phyloP scores from a whole-genome alignment of 805 yeast genomes.

The Lipomyces yamadae region DNA sequence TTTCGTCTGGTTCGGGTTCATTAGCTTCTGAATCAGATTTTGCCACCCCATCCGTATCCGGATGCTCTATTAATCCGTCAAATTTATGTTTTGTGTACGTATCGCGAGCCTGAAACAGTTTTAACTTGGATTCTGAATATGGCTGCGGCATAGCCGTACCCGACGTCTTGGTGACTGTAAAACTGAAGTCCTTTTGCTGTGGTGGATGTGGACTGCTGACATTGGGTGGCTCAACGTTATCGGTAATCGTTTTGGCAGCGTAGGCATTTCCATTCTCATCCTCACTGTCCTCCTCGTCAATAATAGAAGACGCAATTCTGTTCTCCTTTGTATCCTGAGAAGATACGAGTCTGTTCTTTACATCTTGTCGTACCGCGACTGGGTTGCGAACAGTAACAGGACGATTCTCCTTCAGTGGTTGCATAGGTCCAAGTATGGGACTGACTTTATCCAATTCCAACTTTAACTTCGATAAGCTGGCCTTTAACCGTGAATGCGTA shows the following conservation, averaged over 20 bases:
- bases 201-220: slow-evolving; percentile 33
- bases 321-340: background rate
- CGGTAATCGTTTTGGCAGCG: background rate
- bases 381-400: background rate
- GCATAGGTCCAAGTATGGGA: slow-evolving; percentile 23
- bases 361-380: background rate
- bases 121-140: slow-evolving; percentile 34
- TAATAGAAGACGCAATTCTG: background rate
- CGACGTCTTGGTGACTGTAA: slow-evolving; percentile 10
- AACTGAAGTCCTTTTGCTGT: slow-evolving; percentile 26
- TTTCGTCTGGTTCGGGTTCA: slow-evolving; percentile 1
- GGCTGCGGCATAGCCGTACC: slow-evolving; percentile 1
- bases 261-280: background rate
- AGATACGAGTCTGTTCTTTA: background rate
- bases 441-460: slow-evolving; percentile 28
- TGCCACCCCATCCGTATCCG: slow-evolving; percentile 8
- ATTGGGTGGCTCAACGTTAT: slow-evolving; percentile 20
- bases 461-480: slow-evolving; percentile 19
- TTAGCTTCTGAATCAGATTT: background rate
- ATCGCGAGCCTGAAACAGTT: slow-evolving; percentile 40
- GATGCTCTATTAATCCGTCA: slow-evolving; percentile 38
- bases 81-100: slow-evolving; percentile 41
- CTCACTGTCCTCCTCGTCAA: slow-evolving; percentile 1
- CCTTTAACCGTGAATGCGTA: slow-evolving; percentile 9
- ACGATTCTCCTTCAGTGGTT: background rate